phyloP scores from a whole-genome alignment of 2,329 filamentous ascomycete genomes.

The Alternaria sp. region DNA sequence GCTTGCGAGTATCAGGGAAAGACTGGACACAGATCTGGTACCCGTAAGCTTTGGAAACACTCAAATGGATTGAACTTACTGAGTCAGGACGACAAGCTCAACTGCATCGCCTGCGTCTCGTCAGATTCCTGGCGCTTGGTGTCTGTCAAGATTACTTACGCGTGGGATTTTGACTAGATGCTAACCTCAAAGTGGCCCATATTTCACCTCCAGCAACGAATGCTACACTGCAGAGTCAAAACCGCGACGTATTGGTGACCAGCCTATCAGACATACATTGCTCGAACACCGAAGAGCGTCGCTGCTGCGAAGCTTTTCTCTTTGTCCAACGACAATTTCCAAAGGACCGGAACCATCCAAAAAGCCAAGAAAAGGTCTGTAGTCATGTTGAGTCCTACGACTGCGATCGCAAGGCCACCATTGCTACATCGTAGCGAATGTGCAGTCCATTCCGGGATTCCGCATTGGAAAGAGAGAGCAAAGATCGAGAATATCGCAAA shows the following conservation, averaged over 20 bases:
- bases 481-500: constrained; percentile 27
- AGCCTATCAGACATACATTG: constrained; percentile 14
- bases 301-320: constrained; percentile 15
- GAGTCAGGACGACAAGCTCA: constrained; percentile 22
- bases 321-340: constrained; percentile 28
- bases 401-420: constrained; percentile 23
- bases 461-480: constrained; percentile 29
- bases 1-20: constrained; percentile 30
- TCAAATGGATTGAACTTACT: constrained; percentile 15
- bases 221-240: constrained; percentile 16
- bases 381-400: constrained; percentile 31
- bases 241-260: constrained; percentile 1
- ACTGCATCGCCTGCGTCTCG: constrained; percentile 20
- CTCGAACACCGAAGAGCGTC: constrained; percentile 27
- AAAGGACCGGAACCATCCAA: constrained; percentile 39
- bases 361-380: constrained; percentile 34
- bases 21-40: constrained; percentile 23
- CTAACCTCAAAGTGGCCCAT: constrained; percentile 22
- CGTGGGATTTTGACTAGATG: constrained; percentile 18
- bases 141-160: constrained; percentile 13
- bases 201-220: constrained; percentile 23
- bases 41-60: constrained; percentile 3
- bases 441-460: constrained; percentile 19
- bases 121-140: constrained; percentile 9
- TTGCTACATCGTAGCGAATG: constrained; percentile 20